Base-by-base conservation (phyloP, 1,139 yeast species). In the Pichia sp. region DNA sequence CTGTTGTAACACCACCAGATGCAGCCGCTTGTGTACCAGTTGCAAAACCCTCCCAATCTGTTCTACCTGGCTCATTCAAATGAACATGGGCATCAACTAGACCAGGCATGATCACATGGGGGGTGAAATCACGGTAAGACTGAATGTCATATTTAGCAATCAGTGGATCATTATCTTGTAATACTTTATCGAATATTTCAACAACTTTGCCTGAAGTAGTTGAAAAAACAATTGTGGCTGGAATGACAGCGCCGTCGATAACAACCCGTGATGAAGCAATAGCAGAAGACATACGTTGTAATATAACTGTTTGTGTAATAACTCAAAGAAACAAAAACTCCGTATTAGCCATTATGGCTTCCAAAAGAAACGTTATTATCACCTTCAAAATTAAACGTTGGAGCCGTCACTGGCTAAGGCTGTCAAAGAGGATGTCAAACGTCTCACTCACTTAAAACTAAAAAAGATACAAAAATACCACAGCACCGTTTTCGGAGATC, bases 31-130 rank as follows among this genome's bases (percentile, higher is more conserved):
- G 79, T 1, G 96, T 88, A 0, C 96, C 96, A 0, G 94, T 81
- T 36, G 79, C 94, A 59, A 88, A 88, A 1, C 96, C 96, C 63
- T 88, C 96, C 96, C 96, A 88, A 47, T 84, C 94, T 0, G 95
- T 86, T 52, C 96, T 67, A 4, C 96, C 96, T 0, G 96, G 96
- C 62, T 88, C 96, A 60, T 88, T 88, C 53, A 88, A 67, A 58
- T 88, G 96, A 25, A 88, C 96, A 60, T 89, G 97, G 9, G 95
- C 74, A 57, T 89, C 97, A 2, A 89, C 95, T 31, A 89, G 68
- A 1, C 97, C 97, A 0, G 97, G 96, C 68, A 89, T 68, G 11
- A 89, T 71, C 23, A 74, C 74, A 21, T 69, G 61, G 0, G 93
- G 91, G 9, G 82, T 69, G 12, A 81, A 78, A 47, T 79, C 68